Percentiles rank a stretch among this genome's conserved stretches.
Evolutionary conservation across 1,284 basidiomycete genomes (phyloP).

Genomic region (Xerocomus amazonicus): DNA sequence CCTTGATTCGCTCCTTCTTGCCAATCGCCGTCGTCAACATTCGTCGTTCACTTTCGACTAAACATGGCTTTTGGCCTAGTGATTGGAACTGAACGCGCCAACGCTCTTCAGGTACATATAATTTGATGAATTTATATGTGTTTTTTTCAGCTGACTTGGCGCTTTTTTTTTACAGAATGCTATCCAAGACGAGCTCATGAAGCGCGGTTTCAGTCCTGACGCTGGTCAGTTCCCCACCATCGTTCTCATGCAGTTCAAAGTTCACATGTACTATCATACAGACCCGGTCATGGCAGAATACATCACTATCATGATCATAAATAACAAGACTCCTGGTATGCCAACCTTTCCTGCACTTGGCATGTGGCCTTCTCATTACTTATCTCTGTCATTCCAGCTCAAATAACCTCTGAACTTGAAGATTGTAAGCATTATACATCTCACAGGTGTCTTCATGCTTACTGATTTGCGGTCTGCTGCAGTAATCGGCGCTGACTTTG

Average conservation of each 20-base stretch:
- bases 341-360: constrained; percentile 6
- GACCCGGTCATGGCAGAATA: constrained; percentile 91
- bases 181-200: constrained; percentile 79
- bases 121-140: neutral
- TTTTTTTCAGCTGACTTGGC: constrained; percentile 12
- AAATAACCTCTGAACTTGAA: constrained; percentile 78
- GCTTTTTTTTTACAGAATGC: constrained; percentile 49
- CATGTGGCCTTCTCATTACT: constrained; percentile 1
- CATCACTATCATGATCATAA: constrained; percentile 89
- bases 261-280: constrained; percentile 27
- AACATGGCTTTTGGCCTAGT: constrained; percentile 72
- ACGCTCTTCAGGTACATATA: constrained; percentile 57
- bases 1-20: constrained; percentile 27
- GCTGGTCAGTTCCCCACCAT: constrained; percentile 50
- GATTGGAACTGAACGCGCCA: constrained; percentile 76
- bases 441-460: constrained; percentile 10
- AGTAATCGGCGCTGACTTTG: constrained; percentile 81
- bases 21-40: constrained; percentile 28
- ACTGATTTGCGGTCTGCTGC: constrained; percentile 18
- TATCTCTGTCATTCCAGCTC: constrained; percentile 45
- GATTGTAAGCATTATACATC: constrained; percentile 56
- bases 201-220: constrained; percentile 71
- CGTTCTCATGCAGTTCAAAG: neutral
- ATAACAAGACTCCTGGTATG: constrained; percentile 79
- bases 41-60: constrained; percentile 12